Percentiles rank a stretch among this genome's conserved stretches.
phyloP scores from a whole-genome alignment of 2,329 filamentous ascomycete species.

The Juglanconis oblonga region DNA sequence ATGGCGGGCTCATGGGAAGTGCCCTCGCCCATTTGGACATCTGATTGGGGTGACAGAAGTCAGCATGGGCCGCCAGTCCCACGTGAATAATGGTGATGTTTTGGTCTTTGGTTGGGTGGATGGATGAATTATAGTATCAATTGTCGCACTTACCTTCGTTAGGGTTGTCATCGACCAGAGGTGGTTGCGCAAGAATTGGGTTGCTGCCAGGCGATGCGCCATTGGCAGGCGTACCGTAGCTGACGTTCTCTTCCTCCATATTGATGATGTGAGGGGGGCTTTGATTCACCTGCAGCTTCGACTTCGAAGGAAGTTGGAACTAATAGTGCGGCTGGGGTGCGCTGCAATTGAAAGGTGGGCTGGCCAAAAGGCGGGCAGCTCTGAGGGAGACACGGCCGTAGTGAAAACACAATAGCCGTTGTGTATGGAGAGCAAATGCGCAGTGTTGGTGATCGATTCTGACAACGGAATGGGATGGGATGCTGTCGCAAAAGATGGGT shows the following conservation, averaged over 20 bases:
- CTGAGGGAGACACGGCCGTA: background rate
- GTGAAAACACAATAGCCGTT: background rate
- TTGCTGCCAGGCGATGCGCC: constrained; percentile 56
- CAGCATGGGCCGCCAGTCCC: background rate
- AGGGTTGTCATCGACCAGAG: constrained; percentile 41
- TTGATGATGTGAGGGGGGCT: constrained; percentile 27
- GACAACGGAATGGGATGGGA: background rate
- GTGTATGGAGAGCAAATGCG: constrained; percentile 5
- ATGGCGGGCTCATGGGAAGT: constrained; percentile 44
- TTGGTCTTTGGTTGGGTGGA: background rate
- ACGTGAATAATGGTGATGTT: background rate
- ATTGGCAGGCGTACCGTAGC: constrained; percentile 56
- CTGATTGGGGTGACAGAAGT: constrained; percentile 33
- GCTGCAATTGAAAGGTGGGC: constrained; percentile 17
- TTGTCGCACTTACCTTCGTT: constrained; percentile 42
- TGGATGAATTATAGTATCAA: background rate
- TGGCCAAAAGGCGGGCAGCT: background rate
- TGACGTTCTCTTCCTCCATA: constrained; percentile 59
- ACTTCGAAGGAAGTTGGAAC: background rate
- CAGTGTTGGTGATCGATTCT: constrained; percentile 4
- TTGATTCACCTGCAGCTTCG: constrained; percentile 2
- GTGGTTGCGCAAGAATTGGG: constrained; percentile 53
- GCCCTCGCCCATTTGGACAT: constrained; percentile 62
- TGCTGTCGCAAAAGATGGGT: constrained; percentile 18
- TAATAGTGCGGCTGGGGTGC: background rate